A percentile compares a stretch with the other conserved stretches of the same genome.
Conservation (phyloP, 768 basidiomycete species). For the Cantharellus anzutake region DNA sequence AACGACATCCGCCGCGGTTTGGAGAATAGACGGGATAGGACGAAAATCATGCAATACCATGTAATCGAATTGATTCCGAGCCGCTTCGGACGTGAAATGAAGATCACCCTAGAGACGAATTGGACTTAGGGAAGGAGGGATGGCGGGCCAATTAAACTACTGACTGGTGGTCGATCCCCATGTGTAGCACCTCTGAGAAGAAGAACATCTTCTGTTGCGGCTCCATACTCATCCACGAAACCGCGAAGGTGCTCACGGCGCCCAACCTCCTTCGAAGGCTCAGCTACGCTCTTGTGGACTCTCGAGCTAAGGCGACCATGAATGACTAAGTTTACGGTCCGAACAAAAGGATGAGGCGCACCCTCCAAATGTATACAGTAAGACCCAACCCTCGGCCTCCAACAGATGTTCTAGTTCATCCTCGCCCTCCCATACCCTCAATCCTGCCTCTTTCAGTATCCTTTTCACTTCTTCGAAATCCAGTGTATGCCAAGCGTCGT, state of each 20-base stretch:
- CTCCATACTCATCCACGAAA: constrained; percentile 22
- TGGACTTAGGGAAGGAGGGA: neutral
- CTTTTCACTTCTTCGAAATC: neutral
- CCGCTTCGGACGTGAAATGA: constrained; percentile 17
- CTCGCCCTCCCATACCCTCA: constrained; percentile 11
- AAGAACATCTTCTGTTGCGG: constrained; percentile 20
- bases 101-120: constrained; percentile 14
- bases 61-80: constrained; percentile 17
- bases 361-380: constrained; percentile 25
- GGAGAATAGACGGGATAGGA: constrained; percentile 15
- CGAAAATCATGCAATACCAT: constrained; percentile 18
- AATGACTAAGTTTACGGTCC: neutral
- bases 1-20: constrained; percentile 17
- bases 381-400: constrained; percentile 22
- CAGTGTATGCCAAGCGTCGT: neutral
- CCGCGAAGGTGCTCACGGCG: constrained; percentile 22
- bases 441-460: neutral
- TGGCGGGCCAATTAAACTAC: neutral
- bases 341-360: constrained; percentile 14
- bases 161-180: constrained; percentile 20
- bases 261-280: constrained; percentile 21
- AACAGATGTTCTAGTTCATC: constrained; percentile 18
- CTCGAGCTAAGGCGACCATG: constrained; percentile 24
- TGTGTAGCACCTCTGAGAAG: constrained; percentile 25
- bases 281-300: constrained; percentile 24